A percentile compares a stretch with the other conserved stretches of the same genome.
Conservation (phyloP, 805 yeast species). For the Candida glaebosa region DNA sequence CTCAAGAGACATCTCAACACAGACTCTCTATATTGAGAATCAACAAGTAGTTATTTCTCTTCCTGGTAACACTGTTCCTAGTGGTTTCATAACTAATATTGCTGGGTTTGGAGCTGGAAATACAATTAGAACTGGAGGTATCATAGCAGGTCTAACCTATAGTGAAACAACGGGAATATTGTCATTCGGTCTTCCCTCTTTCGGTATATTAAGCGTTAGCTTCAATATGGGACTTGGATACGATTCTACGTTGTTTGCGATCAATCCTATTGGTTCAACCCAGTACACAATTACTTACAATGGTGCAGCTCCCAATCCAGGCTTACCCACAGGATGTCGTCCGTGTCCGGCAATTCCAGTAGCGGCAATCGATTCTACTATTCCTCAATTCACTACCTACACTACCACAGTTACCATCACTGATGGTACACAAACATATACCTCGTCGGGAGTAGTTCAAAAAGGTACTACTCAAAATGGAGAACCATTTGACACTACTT, state of each 20-base stretch:
- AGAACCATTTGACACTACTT: no score
- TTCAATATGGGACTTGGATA: conserved; percentile 23
- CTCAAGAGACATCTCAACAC: conserved; percentile 12
- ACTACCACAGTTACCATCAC: no score
- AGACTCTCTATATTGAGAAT: conserved; percentile 17
- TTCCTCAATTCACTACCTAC: conserved; percentile 1
- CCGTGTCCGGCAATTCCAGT: conserved; percentile 18
- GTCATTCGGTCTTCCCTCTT: conserved; percentile 11
- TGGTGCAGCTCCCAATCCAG: conserved; percentile 18
- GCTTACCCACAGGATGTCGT: conserved; percentile 18
- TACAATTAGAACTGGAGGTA: conserved; percentile 12
- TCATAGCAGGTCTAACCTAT: conserved; percentile 9
- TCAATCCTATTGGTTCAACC: conserved; percentile 15
- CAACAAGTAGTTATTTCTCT: conserved; percentile 13
- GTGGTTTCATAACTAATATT: conserved; percentile 16
- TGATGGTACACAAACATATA: no score
- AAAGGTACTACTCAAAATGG: no score
- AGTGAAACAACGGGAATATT: conserved; percentile 17
- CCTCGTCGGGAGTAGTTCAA: no score
- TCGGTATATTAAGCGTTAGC: conserved; percentile 5
- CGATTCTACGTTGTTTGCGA: conserved; percentile 10
- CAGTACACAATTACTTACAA: conserved; percentile 15
- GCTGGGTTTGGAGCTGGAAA: conserved; percentile 25
- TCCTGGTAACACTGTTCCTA: conserved; percentile 11
- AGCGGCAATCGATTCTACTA: no score